These are phyloP conservation scores for Fraxinus pennsylvanica DNA, from an alignment of 257 asterid species.

Conservation along the genomic window DNA sequence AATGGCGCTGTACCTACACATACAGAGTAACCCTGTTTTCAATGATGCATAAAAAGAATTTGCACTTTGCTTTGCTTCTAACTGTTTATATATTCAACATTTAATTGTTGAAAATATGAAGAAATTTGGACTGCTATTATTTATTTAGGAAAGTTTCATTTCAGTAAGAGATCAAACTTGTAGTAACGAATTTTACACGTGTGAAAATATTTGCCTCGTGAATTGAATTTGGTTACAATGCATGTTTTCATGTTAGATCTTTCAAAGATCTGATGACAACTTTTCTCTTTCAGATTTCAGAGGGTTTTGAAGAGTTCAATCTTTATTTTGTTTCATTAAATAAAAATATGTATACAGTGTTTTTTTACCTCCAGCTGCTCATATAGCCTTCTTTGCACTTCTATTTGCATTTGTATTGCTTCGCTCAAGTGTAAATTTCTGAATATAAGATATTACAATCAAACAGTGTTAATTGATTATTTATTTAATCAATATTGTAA, in stretches of 20 bases:
- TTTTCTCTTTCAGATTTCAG: background rate
- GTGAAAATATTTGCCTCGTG: background rate
- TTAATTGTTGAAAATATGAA: background rate
- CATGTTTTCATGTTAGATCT: background rate
- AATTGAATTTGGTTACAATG: constrained; percentile 10
- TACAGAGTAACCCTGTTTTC: constrained; percentile 31
- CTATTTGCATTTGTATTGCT: constrained; percentile 85
- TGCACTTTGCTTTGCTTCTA: background rate
- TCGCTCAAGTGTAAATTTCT: constrained; percentile 70
- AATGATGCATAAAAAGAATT: background rate
- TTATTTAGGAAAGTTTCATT: background rate
- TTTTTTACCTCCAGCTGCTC: constrained; percentile 85
- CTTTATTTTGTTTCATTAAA: background rate
- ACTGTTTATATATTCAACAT: background rate
- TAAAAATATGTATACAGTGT: background rate
- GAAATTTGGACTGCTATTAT: background rate
- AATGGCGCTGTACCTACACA: constrained; percentile 78
- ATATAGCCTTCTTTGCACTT: constrained; percentile 75
- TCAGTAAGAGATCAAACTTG: background rate
- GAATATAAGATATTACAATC: constrained; percentile 28
- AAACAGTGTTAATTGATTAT: constrained; percentile 20
- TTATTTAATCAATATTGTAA: background rate
- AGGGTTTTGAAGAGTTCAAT: constrained; percentile 14
- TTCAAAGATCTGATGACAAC: background rate
- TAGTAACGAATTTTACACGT: background rate